Conservation (phyloP, 495 filamentous ascomycete genomes). For the Penicillium cinerascens region DNA sequence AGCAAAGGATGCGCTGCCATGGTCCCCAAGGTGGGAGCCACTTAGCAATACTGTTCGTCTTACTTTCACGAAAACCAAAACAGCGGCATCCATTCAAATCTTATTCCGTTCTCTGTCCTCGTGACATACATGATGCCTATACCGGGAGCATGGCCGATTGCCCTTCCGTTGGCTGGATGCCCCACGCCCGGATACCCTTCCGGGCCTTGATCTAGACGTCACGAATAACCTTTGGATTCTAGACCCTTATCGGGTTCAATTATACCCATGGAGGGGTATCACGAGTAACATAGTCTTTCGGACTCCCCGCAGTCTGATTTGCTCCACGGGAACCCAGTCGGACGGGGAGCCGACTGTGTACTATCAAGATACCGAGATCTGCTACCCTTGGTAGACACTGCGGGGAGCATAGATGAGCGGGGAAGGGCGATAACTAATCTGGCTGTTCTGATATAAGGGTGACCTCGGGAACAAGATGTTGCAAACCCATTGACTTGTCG, state of each 20-base stretch:
- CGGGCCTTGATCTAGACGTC: conserved; percentile 4
- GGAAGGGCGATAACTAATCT: conserved; percentile 16
- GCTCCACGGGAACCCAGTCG: conserved; percentile 4
- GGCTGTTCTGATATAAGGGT: background rate
- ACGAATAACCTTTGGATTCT: background rate
- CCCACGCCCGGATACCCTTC: conserved; percentile 11
- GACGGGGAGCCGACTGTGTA: conserved; percentile 3
- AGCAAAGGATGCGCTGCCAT: no score
- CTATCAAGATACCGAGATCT: conserved; percentile 4
- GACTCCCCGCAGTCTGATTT: background rate
- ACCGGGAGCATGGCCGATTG: conserved; percentile 5
- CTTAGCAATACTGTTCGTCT: background rate
- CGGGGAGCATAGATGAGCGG: conserved; percentile 9
- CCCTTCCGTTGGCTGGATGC: background rate
- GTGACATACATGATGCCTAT: background rate
- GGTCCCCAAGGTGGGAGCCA: no score
- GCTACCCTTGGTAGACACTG: background rate
- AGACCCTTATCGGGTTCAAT: conserved; percentile 4
- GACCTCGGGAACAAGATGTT: background rate
- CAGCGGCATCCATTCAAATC: background rate
- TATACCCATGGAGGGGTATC: background rate
- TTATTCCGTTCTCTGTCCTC: background rate
- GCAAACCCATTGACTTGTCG: background rate
- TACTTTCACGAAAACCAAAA: background rate
- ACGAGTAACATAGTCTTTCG: background rate